Percentiles rank a stretch among this genome's conserved stretches.
Evolutionary conservation across 192 early-diverging fungal species (phyloP).

Genomic region (Backusella parvicylindrica): DNA sequence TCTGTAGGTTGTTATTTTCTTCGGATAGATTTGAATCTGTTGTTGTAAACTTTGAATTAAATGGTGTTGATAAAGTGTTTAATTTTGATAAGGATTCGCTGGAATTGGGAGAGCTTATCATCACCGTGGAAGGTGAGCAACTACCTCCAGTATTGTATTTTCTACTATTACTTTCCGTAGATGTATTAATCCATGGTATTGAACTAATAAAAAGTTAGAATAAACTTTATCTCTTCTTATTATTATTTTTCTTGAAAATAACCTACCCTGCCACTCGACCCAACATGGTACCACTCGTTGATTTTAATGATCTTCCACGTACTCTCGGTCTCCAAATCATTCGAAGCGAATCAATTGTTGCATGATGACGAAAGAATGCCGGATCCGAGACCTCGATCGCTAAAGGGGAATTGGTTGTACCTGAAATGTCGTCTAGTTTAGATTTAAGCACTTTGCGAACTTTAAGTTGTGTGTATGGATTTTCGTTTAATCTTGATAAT

Average conservation of each 20-base stretch:
- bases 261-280: constrained; percentile 34
- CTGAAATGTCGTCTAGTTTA: constrained; percentile 53
- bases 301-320: constrained; percentile 10
- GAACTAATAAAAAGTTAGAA: neutral
- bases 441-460: constrained; percentile 51
- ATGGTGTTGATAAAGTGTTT: neutral
- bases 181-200: constrained; percentile 14
- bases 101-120: neutral
- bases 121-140: neutral
- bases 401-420: constrained; percentile 24
- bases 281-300: constrained; percentile 24
- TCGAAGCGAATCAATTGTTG: constrained; percentile 39
- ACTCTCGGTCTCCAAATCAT: constrained; percentile 42
- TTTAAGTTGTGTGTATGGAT: constrained; percentile 35
- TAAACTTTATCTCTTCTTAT: neutral
- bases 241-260: neutral
- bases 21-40: neutral
- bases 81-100: neutral
- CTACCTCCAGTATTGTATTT: neutral
- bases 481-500: constrained; percentile 31
- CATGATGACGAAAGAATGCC: constrained; percentile 43
- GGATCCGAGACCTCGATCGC: constrained; percentile 39
- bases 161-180: neutral
- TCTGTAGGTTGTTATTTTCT: neutral
- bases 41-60: neutral